Evolutionary conservation across 108 stramenopile genomes (phyloP), one percentile per base, ranked within the genome.

Genomic region (Pseudonitzschia multiseries): DNA sequence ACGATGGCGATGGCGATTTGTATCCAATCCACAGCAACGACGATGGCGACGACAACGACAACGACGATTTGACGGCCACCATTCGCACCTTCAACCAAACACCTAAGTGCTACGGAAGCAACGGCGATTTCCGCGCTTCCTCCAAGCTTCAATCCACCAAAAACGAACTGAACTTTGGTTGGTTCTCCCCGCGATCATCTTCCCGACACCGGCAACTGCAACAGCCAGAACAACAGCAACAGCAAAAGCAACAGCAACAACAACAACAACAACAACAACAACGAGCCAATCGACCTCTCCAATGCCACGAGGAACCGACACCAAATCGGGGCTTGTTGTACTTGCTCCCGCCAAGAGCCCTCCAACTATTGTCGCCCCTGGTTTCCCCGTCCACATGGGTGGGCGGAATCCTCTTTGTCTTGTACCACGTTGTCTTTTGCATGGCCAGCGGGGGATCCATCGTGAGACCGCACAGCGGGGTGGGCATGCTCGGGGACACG

Each of bases 351-450:
- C 0, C n/a, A 59, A 28, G 14, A n/a, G n/a, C n/a, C n/a, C 27
- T 26, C 29, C 4, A 0, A 54, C 26, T 40, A 2, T 20, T 62
- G 61, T 13, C 36, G 4, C 61, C 61, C 33, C 29, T 40, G n/a
- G n/a, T 14, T 2, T 62, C 61, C 26, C 36, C n/a, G 3, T 62
- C 76, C 27, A 84, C 83, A 22, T 57, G 43, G 28, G 29, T 69
- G 21, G 83, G 83, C 0, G 68, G 74, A 18, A 65, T 77, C 46
- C 73, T 84, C 70, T 81, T 75, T 42, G 40, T 81, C 0, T 50
- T 84, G 31, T 84, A 77, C 40, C 80, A 81, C 60, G 75, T 81
- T 43, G 84, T 84, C 20, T 84, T 84, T 62, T 81, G 80, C 72
- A 60, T 84, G 74, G 80, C 84, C 48, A 59, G 66, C 14, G 83